Percentiles rank a stretch among this genome's conserved stretches.
phyloP scores from a whole-genome alignment of 768 basidiomycete genomes.

The Tulasnella sp. region DNA sequence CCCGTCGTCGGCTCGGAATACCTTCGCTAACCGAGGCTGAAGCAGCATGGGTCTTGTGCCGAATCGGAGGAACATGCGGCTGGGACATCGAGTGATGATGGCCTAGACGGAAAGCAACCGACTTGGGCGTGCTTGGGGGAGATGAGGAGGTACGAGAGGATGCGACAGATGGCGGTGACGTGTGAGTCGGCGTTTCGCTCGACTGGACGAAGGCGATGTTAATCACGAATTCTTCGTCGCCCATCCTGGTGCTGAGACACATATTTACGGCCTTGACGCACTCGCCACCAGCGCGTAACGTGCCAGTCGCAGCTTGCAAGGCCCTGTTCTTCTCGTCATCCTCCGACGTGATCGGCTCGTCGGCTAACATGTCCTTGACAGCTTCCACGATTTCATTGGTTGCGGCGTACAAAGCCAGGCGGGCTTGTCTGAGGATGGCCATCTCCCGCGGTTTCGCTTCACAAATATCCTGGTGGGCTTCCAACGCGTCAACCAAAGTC shows the following conservation, averaged over 20 bases:
- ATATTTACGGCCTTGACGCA: slow-evolving; percentile 80
- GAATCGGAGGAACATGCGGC: background rate
- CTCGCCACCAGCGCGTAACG: slow-evolving; percentile 80
- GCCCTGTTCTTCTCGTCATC: slow-evolving; percentile 74
- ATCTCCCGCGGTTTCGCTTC: slow-evolving; percentile 42
- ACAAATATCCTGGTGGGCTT: slow-evolving; percentile 64
- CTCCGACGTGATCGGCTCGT: slow-evolving; percentile 44
- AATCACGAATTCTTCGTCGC: slow-evolving; percentile 58
- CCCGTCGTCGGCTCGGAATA: background rate
- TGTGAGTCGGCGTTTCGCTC: slow-evolving; percentile 3
- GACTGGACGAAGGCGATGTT: slow-evolving; percentile 44
- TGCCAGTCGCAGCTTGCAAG: slow-evolving; percentile 78
- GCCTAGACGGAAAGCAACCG: slow-evolving; percentile 1
- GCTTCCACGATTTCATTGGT: slow-evolving; percentile 83
- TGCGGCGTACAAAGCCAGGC: slow-evolving; percentile 74
- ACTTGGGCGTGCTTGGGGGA: slow-evolving; percentile 13
- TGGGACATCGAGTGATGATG: slow-evolving; percentile 15
- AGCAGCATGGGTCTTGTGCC: background rate
- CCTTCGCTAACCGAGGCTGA: slow-evolving; percentile 6
- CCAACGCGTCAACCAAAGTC: slow-evolving; percentile 83
- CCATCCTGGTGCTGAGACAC: slow-evolving; percentile 58
- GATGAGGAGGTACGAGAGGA: slow-evolving; percentile 4
- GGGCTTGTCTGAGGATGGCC: slow-evolving; percentile 56
- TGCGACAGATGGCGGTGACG: slow-evolving; percentile 3
- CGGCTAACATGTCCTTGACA: slow-evolving; percentile 63